Percentiles rank a stretch among this genome's conserved stretches.
These are phyloP conservation scores for Triticum urartu DNA, from an alignment of 176 grass and related monocot species.

Conservation along the genomic window DNA sequence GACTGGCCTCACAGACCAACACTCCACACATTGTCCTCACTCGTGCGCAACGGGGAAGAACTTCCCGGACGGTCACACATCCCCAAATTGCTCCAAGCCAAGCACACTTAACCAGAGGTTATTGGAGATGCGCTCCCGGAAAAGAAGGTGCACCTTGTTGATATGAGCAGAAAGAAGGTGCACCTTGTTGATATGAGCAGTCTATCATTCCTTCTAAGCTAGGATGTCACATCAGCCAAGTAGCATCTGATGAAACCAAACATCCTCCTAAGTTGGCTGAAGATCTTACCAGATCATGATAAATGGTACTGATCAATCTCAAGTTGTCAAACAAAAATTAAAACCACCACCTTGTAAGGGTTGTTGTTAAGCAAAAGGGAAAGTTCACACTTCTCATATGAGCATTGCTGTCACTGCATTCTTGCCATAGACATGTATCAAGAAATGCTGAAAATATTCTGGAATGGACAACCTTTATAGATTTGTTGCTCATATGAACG, in stretches of 20 bases:
- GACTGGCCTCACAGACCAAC: too few relatives aligned
- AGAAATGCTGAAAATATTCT: background rate
- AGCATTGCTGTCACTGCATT: background rate
- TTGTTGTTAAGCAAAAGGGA: background rate
- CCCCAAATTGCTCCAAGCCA: too few relatives aligned
- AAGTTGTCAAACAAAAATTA: background rate
- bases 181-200: too few relatives aligned
- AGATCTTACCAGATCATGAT: background rate
- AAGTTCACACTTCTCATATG: slow-evolving; percentile 13
- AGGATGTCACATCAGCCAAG: background rate
- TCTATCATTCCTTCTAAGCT: too few relatives aligned
- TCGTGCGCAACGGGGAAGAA: too few relatives aligned
- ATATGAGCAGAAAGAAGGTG: too few relatives aligned
- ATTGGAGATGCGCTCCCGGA: too few relatives aligned
- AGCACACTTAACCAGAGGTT: too few relatives aligned
- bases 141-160: too few relatives aligned
- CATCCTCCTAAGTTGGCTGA: background rate
- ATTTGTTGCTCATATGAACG: background rate
- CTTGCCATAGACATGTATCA: background rate
- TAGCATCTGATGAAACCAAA: background rate
- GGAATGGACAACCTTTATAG: background rate
- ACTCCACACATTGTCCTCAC: too few relatives aligned
- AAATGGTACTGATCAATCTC: background rate
- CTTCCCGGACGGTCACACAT: too few relatives aligned
- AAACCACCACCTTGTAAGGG: background rate